These are phyloP conservation scores for Emericellopsis terricola DNA, from an alignment of 495 filamentous ascomycete species.

Conservation along the genomic window DNA sequence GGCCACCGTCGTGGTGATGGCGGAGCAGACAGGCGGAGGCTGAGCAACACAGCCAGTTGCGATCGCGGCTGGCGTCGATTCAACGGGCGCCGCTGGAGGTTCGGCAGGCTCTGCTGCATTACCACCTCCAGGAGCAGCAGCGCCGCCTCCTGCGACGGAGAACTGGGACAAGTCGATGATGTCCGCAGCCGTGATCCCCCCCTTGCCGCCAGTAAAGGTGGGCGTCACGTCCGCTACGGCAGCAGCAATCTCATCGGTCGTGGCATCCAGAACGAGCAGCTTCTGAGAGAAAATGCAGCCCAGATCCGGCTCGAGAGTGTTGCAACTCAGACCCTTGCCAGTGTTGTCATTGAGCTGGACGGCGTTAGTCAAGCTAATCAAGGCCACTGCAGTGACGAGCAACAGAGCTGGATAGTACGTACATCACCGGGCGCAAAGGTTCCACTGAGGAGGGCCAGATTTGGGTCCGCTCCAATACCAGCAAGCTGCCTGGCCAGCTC, in stretches of 20 bases:
- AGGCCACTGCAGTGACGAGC: too few relatives aligned
- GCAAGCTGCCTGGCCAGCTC: conserved; percentile 35
- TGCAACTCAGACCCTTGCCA: conserved; percentile 39
- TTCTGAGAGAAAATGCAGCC: conserved; percentile 47
- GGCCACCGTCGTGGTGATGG: too few relatives aligned
- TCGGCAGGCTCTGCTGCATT: neutral
- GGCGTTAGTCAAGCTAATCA: conserved; percentile 6
- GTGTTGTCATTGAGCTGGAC: conserved; percentile 33
- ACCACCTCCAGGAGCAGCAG: conserved; percentile 16
- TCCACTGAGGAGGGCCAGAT: conserved; percentile 32
- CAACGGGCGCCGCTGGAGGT: too few relatives aligned
- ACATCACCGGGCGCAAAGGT: conserved; percentile 42
- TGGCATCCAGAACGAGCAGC: conserved; percentile 38
- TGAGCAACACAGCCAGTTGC: too few relatives aligned
- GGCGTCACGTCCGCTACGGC: conserved; percentile 22
- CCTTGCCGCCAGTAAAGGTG: conserved; percentile 11
- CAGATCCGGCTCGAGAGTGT: conserved; percentile 25
- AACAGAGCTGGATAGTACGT: conserved; percentile 5
- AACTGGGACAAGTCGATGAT: conserved; percentile 2
- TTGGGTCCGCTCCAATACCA: conserved; percentile 37
- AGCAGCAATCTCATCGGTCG: conserved; percentile 33
- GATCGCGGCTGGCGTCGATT: neutral
- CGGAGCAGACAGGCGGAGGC: too few relatives aligned
- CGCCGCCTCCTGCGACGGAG: conserved; percentile 23
- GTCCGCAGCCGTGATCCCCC: conserved; percentile 10